phyloP scores from a whole-genome alignment of 768 basidiomycete species.

The Russula olivacea region DNA sequence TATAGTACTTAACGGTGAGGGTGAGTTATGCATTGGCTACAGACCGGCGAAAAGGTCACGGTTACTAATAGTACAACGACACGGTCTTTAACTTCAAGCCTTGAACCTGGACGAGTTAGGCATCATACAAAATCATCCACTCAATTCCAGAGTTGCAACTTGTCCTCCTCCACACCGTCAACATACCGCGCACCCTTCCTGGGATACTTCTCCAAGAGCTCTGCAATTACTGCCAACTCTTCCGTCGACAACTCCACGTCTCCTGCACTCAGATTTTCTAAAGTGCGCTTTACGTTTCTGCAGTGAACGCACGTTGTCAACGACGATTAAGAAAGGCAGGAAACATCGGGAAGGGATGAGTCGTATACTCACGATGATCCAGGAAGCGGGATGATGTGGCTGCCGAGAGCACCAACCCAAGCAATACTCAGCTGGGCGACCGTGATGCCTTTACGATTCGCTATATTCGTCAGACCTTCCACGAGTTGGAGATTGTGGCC shows the following conservation, averaged over 20 bases:
- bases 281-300: conserved; percentile 38
- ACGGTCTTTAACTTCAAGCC: neutral
- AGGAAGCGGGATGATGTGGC: conserved; percentile 43
- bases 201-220: conserved; percentile 33
- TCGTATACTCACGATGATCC: conserved; percentile 37
- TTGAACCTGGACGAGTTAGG: too few species aligned
- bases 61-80: neutral
- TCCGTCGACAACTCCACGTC: conserved; percentile 32
- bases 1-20: too few species aligned
- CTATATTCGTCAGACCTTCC: conserved; percentile 37
- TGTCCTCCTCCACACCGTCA: conserved; percentile 23
- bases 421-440: conserved; percentile 38
- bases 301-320: neutral
- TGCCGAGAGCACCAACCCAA: conserved; percentile 35
- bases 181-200: conserved; percentile 40
- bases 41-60: neutral
- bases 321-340: neutral
- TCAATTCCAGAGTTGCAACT: conserved; percentile 34
- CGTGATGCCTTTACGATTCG: conserved; percentile 38
- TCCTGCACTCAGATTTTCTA: conserved; percentile 40
- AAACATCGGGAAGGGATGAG: conserved; percentile 1
- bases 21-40: neutral
- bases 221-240: conserved; percentile 38
- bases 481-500: conserved; percentile 40
- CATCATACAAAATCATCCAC: neutral